A percentile compares a stretch with the other conserved stretches of the same genome.
Conservation (phyloP, 768 basidiomycete species). For the Leccinum uliginosum region DNA sequence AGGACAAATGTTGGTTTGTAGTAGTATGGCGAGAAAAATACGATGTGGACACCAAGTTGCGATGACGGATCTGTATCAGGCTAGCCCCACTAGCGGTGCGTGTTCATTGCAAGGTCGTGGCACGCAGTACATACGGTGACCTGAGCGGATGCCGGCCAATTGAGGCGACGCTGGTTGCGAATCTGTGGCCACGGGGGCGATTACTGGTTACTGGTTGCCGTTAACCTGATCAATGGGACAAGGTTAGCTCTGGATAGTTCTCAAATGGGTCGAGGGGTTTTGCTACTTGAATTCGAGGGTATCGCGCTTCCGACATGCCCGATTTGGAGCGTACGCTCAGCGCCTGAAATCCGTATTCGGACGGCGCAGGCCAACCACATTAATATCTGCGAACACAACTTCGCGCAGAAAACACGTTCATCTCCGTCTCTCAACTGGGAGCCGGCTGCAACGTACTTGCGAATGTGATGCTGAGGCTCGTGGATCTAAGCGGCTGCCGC, state of each 20-base stretch:
- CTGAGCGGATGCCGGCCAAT: slow-evolving; percentile 10
- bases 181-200: slow-evolving; percentile 3
- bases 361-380: slow-evolving; percentile 18
- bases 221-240: slow-evolving; percentile 25
- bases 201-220: background rate
- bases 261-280: slow-evolving; percentile 10
- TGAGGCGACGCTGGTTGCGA: slow-evolving; percentile 4
- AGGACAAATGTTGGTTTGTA: slow-evolving; percentile 7
- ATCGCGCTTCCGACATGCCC: slow-evolving; percentile 17
- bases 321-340: slow-evolving; percentile 3
- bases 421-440: slow-evolving; percentile 27
- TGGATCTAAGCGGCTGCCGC: slow-evolving; percentile 20
- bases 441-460: background rate
- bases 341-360: slow-evolving; percentile 6
- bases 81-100: background rate
- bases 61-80: background rate
- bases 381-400: slow-evolving; percentile 1
- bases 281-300: background rate
- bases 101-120: background rate
- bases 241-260: slow-evolving; percentile 28
- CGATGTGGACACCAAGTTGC: slow-evolving; percentile 4
- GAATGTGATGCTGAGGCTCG: slow-evolving; percentile 6
- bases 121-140: slow-evolving; percentile 19
- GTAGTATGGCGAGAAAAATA: background rate
- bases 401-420: slow-evolving; percentile 20